Evolutionary conservation across 768 basidiomycete species (phyloP).

Genomic region (Plicaturopsis crispa): DNA sequence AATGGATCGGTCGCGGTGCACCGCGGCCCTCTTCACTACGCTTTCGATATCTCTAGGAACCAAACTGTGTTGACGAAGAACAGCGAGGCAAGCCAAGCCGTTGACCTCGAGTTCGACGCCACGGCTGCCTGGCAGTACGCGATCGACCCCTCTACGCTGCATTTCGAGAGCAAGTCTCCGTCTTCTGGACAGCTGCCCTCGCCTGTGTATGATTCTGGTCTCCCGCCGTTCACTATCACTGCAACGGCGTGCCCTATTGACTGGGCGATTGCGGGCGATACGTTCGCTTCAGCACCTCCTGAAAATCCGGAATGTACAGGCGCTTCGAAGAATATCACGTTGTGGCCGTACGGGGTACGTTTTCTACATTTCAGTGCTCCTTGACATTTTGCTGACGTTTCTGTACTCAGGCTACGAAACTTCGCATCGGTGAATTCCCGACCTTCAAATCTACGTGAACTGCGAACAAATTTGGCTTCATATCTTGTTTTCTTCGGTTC

Average conservation of each 20-base stretch:
- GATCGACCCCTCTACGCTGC: slow-evolving; percentile 35
- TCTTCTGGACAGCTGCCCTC: slow-evolving; percentile 30
- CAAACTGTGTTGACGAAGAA: slow-evolving; percentile 31
- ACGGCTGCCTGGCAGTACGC: slow-evolving; percentile 44
- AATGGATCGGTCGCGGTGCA: slow-evolving; percentile 47
- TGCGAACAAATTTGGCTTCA: no score
- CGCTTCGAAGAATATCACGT: slow-evolving; percentile 29
- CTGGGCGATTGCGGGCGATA: slow-evolving; percentile 39
- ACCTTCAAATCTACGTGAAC: no score
- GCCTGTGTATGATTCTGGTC: slow-evolving; percentile 40
- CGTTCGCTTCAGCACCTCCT: slow-evolving; percentile 39
- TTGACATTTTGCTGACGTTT: background rate
- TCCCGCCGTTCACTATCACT: slow-evolving; percentile 38
- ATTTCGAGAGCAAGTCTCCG: slow-evolving; percentile 26
- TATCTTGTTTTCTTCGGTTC: no score
- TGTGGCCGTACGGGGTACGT: slow-evolving; percentile 44
- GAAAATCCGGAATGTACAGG: slow-evolving; percentile 40
- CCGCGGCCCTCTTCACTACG: slow-evolving; percentile 47
- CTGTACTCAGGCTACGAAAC: slow-evolving; percentile 19
- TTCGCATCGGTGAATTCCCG: slow-evolving; percentile 25
- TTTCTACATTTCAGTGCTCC: background rate
- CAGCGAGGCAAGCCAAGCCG: slow-evolving; percentile 35
- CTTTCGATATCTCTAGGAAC: slow-evolving; percentile 37
- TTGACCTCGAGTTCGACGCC: slow-evolving; percentile 43
- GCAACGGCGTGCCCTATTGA: slow-evolving; percentile 42